Evolutionary conservation across 106 monocot genomes (phyloP).

Genomic region (Acorus calamus): DNA sequence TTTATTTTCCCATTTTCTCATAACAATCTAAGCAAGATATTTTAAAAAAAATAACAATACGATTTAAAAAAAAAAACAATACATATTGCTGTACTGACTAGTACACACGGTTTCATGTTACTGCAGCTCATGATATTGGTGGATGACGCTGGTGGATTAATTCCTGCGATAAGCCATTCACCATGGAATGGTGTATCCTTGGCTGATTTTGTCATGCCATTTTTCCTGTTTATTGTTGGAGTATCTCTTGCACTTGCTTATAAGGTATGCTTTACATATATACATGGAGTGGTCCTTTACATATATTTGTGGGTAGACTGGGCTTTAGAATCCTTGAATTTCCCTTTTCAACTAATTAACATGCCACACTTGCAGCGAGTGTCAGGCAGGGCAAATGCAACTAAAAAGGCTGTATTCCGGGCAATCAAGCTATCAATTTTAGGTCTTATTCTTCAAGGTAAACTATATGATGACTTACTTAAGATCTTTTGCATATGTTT

Average conservation of each 20-base stretch:
- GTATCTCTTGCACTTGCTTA: conserved; percentile 67
- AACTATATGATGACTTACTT: no score
- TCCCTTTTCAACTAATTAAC: no score
- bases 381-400: conserved; percentile 28
- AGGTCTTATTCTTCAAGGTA: conserved; percentile 67
- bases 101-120: no score
- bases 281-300: no score
- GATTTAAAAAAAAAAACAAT: background rate
- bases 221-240: conserved; percentile 96
- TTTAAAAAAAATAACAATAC: no score
- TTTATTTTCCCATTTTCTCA: no score
- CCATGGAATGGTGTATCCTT: conserved; percentile 86
- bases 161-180: conserved; percentile 79
- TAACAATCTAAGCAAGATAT: no score
- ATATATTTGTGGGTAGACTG: no score
- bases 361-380: conserved; percentile 29
- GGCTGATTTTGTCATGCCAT: conserved; percentile 97
- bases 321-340: no score
- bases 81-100: no score
- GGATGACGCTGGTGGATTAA: conserved; percentile 67
- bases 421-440: conserved; percentile 42
- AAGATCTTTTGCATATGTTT: no score
- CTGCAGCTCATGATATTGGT: conserved; percentile 93
- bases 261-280: conserved; percentile 68
- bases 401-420: conserved; percentile 39